These are phyloP conservation scores for Shiraia bambusicola DNA, from an alignment of 2,329 filamentous ascomycete species.

Conservation along the genomic window DNA sequence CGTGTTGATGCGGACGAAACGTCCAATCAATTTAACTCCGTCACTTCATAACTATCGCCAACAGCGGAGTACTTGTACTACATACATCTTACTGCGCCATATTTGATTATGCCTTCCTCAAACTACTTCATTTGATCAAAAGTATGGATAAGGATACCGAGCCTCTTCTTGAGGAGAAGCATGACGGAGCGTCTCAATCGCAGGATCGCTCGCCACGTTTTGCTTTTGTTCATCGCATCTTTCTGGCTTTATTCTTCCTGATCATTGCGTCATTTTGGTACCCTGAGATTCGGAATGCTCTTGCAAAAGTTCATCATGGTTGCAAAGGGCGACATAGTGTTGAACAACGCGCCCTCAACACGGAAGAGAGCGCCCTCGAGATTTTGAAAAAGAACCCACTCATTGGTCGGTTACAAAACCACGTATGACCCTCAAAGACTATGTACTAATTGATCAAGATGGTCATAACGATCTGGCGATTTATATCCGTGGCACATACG, in stretches of 20 bases:
- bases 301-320: neutral
- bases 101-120: no score
- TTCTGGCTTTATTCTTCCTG: conserved; percentile 6
- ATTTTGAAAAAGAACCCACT: conserved; percentile 44
- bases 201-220: conserved; percentile 1
- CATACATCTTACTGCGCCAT: neutral
- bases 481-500: conserved; percentile 63
- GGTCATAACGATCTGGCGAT: conserved; percentile 89
- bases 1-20: conserved; percentile 15
- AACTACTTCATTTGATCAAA: no score
- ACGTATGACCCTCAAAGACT: neutral
- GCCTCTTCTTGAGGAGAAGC: neutral
- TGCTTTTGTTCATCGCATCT: neutral
- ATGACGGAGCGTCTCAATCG: neutral
- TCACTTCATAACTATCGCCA: conserved; percentile 5
- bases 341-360: conserved; percentile 10
- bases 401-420: conserved; percentile 37
- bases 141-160: conserved; percentile 13
- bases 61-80: neutral
- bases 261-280: conserved; percentile 9
- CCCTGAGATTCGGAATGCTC: conserved; percentile 1
- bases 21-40: conserved; percentile 23
- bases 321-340: conserved; percentile 1
- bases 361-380: conserved; percentile 36
- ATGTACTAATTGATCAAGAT: conserved; percentile 55